Conservation (phyloP, 1,139 yeast species). For the Ogataea hybrid region DNA sequence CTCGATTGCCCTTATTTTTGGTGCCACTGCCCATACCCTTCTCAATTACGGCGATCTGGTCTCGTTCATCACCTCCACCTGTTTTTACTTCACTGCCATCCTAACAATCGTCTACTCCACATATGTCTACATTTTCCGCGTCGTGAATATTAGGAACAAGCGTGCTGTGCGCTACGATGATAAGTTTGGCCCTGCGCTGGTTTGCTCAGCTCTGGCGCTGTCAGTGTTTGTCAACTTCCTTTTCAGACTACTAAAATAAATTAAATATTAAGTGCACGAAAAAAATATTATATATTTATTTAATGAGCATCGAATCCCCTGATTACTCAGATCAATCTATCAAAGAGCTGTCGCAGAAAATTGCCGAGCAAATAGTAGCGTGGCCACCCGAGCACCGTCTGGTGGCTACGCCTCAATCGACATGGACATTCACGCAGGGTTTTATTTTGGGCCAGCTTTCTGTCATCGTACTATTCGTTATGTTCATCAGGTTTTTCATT, state of each 20-base stretch:
- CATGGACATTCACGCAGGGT: constrained; percentile 77
- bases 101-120: constrained; percentile 73
- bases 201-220: constrained; percentile 70
- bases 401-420: constrained; percentile 7
- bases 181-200: constrained; percentile 78
- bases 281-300: neutral
- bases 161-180: constrained; percentile 86
- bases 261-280: neutral
- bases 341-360: constrained; percentile 17
- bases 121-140: constrained; percentile 76
- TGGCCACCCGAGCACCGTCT: constrained; percentile 4
- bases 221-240: constrained; percentile 74
- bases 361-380: constrained; percentile 12
- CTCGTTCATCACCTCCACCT: constrained; percentile 80
- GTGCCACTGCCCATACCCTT: constrained; percentile 70
- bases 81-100: constrained; percentile 83
- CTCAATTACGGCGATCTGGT: constrained; percentile 66
- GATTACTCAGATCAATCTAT: constrained; percentile 6
- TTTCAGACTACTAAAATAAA: constrained; percentile 39
- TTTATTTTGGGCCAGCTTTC: constrained; percentile 81
- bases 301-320: constrained; percentile 3
- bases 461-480: constrained; percentile 68
- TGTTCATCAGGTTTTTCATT: constrained; percentile 83
- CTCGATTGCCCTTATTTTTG: constrained; percentile 67
- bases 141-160: constrained; percentile 76